Conservation (phyloP, 2,329 filamentous ascomycete genomes). For the Paradendryphiella salina region DNA sequence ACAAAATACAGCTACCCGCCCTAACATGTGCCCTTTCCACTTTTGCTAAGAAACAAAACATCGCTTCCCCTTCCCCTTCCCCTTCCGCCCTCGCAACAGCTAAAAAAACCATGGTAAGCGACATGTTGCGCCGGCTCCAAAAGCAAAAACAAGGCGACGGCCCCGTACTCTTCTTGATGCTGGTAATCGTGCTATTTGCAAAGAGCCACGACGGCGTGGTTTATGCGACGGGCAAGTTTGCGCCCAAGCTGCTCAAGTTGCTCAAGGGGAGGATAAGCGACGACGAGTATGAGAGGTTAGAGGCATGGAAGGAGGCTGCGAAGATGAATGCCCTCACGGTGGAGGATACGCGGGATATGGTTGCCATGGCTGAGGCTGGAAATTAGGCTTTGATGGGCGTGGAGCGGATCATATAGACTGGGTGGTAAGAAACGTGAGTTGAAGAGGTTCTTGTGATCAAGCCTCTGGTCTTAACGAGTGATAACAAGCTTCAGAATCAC, state of each 20-base stretch:
- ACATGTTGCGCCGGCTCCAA: slow-evolving; percentile 42
- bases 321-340: slow-evolving; percentile 37
- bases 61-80: slow-evolving; percentile 12
- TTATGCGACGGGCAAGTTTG: slow-evolving; percentile 49
- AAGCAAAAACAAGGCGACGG: slow-evolving; percentile 42
- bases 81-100: slow-evolving; percentile 11
- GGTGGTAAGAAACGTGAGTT: no score
- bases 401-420: no score
- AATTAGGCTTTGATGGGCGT: no score
- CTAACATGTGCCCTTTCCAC: no score
- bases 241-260: slow-evolving; percentile 46
- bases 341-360: slow-evolving; percentile 43
- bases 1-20: no score
- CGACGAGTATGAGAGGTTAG: slow-evolving; percentile 37
- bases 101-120: slow-evolving; percentile 36
- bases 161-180: slow-evolving; percentile 44
- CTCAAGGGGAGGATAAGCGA: slow-evolving; percentile 30
- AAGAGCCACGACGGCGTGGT: slow-evolving; percentile 39
- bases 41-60: slow-evolving; percentile 43
- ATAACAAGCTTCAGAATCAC: no score
- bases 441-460: no score
- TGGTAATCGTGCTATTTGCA: slow-evolving; percentile 42
- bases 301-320: slow-evolving; percentile 46
- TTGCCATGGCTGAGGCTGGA: slow-evolving; percentile 31
- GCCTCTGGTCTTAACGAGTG: no score